Evolutionary conservation across 2,329 filamentous ascomycete species (phyloP).

Genomic region (Paraphoma chrysanthemicola): DNA sequence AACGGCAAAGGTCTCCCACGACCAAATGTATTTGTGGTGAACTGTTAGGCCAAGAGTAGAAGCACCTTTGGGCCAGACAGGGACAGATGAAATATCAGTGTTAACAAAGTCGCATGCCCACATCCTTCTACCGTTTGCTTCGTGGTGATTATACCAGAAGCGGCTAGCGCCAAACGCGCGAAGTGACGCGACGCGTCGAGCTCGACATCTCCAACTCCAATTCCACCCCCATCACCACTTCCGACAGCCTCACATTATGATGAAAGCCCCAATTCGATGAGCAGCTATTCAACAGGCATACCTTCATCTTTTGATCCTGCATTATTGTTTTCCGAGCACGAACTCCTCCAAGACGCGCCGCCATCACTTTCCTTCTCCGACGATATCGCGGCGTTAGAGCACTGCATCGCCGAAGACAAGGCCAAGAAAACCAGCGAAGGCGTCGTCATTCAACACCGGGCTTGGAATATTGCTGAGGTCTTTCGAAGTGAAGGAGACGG

Average conservation of each 20-base stretch:
- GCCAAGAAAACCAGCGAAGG: constrained; percentile 52
- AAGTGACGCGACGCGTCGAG: constrained; percentile 20
- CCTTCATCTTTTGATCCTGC: constrained; percentile 61
- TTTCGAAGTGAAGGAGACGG: constrained; percentile 59
- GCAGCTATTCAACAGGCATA: constrained; percentile 38
- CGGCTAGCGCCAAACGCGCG: constrained; percentile 23
- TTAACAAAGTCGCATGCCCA: too few species aligned
- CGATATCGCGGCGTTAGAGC: constrained; percentile 56
- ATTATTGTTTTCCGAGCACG: constrained; percentile 55
- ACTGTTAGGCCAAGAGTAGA: too few species aligned
- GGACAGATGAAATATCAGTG: too few species aligned
- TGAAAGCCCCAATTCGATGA: constrained; percentile 25
- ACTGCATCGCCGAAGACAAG: constrained; percentile 50
- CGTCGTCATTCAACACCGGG: constrained; percentile 60
- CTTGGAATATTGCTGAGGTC: constrained; percentile 54
- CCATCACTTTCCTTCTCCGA: constrained; percentile 49
- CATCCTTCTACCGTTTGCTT: not conserved
- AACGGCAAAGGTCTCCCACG: too few species aligned
- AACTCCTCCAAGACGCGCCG: constrained; percentile 26
- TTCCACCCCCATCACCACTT: not conserved
- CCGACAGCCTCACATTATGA: constrained; percentile 3
- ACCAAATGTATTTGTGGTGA: too few species aligned
- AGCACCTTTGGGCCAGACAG: too few species aligned
- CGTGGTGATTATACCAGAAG: constrained; percentile 4
- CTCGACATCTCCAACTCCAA: constrained; percentile 1